Conservation (phyloP, 768 basidiomycete genomes). For the Boletus tylopilopsis region DNA sequence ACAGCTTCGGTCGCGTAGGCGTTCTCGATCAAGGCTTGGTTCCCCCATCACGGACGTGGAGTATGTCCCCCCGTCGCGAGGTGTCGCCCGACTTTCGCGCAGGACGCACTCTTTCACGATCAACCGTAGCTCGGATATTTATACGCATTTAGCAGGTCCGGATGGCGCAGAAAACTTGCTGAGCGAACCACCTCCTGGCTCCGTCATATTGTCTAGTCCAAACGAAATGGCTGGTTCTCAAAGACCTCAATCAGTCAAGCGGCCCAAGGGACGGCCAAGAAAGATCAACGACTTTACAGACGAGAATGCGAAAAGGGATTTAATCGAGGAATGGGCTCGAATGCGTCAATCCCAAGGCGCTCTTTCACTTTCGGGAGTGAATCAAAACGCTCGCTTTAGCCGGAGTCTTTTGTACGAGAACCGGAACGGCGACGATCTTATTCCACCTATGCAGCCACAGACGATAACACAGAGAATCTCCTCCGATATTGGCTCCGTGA, state of each 20-base stretch:
- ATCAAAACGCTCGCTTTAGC: not conserved
- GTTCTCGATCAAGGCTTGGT: slow-evolving; percentile 16
- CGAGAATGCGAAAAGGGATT: slow-evolving; percentile 17
- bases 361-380: slow-evolving; percentile 12
- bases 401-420: not conserved
- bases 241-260: slow-evolving; percentile 5
- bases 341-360: slow-evolving; percentile 28
- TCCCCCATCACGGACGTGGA: slow-evolving; percentile 10
- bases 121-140: slow-evolving; percentile 25
- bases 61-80: slow-evolving; percentile 8
- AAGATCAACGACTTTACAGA: slow-evolving; percentile 16
- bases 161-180: slow-evolving; percentile 7
- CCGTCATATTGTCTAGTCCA: slow-evolving; percentile 2
- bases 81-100: slow-evolving; percentile 19
- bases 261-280: slow-evolving; percentile 15
- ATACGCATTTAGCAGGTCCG: slow-evolving; percentile 26
- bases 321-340: slow-evolving; percentile 31
- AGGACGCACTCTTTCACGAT: slow-evolving; percentile 16
- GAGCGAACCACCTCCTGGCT: not conserved
- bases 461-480: not conserved
- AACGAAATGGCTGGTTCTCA: not conserved
- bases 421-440: not conserved
- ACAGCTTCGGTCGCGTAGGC: slow-evolving; percentile 9
- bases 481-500: not conserved
- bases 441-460: not conserved